Base-by-base conservation (phyloP, 768 basidiomycete genomes). In the Boletus sensibilis region DNA sequence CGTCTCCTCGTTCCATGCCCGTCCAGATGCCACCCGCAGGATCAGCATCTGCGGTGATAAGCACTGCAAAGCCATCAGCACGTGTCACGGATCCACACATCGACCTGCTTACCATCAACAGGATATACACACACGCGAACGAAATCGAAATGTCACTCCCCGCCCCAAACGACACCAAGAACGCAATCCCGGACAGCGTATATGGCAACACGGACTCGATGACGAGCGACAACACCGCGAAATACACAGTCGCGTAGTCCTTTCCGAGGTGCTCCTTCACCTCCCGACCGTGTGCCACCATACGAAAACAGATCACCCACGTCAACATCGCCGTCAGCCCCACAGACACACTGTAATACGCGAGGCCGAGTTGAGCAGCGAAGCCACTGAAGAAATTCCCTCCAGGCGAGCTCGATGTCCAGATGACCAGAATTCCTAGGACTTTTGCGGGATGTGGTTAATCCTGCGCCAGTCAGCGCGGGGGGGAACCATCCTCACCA, bases 151-250 rank as follows among this genome's bases (percentile, higher is more conserved):
- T 38, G n/a, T 16, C 1, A 8, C 62, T 66, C 44, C 53, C 52
- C 12, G 50, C 31, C 21, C 66, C 63, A n/a, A 68, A 64, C 38
- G 66, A 55, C 6, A 58, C 55, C 43, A 66, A 13, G 45, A 70
- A 69, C 4, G 64, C 67, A 5, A 66, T 54, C 33, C 68, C 68
- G 0, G 60, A 58, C 6, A 70, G 34, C 37, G 69, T 60, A 41
- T 64, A 70, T 16, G 68, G 68, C 25, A 70, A 27, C 51, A 68
- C 57, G 0, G 64, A 71, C 55, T 69, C 68, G 35, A 69, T 44
- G 18, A 66, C 34, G 16, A 68, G 21, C 2, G 62, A 25, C 29
- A 62, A 2, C 37, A 62, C 29, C 0, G 56, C 35, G 20, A 68
- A 64, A 53, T 69, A 69, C 31, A 59, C 59, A 1, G 16, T 21